phyloP scores from a whole-genome alignment of 192 early-diverging fungal species.

The Podila clonocystis region DNA sequence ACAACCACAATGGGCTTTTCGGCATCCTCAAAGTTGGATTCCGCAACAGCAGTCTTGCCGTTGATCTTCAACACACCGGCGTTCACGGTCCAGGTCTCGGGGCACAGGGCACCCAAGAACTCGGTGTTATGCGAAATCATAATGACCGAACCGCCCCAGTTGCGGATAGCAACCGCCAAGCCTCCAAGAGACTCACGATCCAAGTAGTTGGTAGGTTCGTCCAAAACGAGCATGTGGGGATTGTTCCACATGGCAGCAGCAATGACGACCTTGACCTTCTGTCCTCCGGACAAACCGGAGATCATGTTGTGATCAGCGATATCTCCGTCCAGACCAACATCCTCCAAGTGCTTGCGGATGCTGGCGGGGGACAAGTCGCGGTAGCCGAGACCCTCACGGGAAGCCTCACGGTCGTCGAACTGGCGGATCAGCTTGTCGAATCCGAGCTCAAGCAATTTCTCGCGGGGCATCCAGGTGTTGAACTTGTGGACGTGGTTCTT shows the following conservation, averaged over 20 bases:
- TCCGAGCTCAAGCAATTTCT: constrained; percentile 75
- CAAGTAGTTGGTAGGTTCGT: constrained; percentile 75
- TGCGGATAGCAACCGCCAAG: constrained; percentile 78
- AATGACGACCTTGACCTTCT: constrained; percentile 72
- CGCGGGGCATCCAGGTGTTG: constrained; percentile 78
- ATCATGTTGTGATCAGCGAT: constrained; percentile 61
- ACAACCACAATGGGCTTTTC: constrained; percentile 58
- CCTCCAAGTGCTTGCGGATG: constrained; percentile 58
- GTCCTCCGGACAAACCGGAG: constrained; percentile 77
- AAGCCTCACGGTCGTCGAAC: constrained; percentile 58
- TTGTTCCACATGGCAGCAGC: constrained; percentile 64
- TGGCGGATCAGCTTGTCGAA: constrained; percentile 78
- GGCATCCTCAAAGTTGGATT: constrained; percentile 50
- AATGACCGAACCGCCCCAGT: constrained; percentile 79
- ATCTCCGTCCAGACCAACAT: constrained; percentile 54
- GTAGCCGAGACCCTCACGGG: constrained; percentile 55
- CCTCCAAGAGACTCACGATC: constrained; percentile 84
- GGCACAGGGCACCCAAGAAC: constrained; percentile 77
- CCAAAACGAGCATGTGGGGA: constrained; percentile 85
- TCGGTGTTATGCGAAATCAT: constrained; percentile 87
- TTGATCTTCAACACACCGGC: constrained; percentile 60
- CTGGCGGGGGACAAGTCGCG: constrained; percentile 48
- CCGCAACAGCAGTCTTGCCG: constrained; percentile 55
- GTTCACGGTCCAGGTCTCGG: constrained; percentile 78
- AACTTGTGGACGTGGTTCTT: constrained; percentile 78